These are phyloP conservation scores for Kwoniella sp. DNA, from an alignment of 768 basidiomycete species.

Conservation along the genomic window DNA sequence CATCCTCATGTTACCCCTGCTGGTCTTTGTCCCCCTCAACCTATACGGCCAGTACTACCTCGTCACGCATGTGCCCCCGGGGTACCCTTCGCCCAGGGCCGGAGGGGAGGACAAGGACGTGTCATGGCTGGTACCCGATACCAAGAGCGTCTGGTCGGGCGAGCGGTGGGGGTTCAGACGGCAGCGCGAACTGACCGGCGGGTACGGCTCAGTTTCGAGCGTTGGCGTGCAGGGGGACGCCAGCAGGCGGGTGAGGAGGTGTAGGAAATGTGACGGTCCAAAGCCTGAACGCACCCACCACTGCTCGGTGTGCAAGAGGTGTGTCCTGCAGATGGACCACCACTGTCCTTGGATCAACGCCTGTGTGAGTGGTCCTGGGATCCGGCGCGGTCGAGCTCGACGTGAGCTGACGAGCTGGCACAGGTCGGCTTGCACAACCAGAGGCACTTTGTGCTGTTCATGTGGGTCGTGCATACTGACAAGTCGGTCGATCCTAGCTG, in stretches of 20 bases:
- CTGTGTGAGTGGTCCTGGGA: conserved; percentile 59
- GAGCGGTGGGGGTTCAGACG: conserved; percentile 15
- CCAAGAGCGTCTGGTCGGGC: conserved; percentile 13
- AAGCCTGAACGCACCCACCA: conserved; percentile 92
- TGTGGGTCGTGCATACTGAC: conserved; percentile 56
- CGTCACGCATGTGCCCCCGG: conserved; percentile 73
- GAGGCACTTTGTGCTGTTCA: conserved; percentile 90
- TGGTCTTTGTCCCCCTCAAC: conserved; percentile 71
- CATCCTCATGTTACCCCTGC: conserved; percentile 57
- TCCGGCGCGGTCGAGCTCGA: no score
- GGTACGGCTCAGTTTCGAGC: background rate
- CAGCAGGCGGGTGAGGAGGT: conserved; percentile 13
- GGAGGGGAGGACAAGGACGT: conserved; percentile 10
- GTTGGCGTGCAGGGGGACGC: background rate
- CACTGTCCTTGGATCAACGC: conserved; percentile 75
- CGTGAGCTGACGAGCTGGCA: background rate
- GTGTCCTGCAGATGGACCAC: conserved; percentile 59
- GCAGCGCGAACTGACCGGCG: background rate
- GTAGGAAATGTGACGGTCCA: conserved; percentile 63
- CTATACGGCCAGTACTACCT: conserved; percentile 78
- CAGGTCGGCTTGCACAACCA: conserved; percentile 84
- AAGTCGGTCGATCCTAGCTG: background rate
- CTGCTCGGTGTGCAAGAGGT: conserved; percentile 83
- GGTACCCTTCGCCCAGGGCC: conserved; percentile 56
- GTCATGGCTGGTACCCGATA: conserved; percentile 8